A percentile compares a stretch with the other conserved stretches of the same genome.
Conservation (phyloP, 345 rosid species). For the Syzygium jambos region DNA sequence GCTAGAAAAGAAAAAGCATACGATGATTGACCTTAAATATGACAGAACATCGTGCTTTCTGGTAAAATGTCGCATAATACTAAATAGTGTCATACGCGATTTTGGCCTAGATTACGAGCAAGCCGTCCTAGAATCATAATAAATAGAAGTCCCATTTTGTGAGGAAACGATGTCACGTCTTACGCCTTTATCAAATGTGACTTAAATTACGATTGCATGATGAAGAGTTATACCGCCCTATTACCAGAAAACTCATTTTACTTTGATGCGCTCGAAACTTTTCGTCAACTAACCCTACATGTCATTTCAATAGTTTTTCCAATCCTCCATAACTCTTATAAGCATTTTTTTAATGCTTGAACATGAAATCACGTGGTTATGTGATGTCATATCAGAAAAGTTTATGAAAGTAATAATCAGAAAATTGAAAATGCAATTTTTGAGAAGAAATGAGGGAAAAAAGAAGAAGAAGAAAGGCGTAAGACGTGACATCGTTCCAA, state of each 20-base stretch:
- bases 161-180: not conserved
- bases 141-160: not conserved
- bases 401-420: not conserved
- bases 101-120: not conserved
- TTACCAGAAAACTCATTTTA: too few relatives aligned
- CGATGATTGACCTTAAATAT: not conserved
- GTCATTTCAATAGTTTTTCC: not conserved
- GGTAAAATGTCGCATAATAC: not conserved
- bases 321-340: not conserved
- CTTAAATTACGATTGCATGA: not conserved
- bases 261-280: not conserved
- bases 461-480: not conserved
- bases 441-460: too few relatives aligned
- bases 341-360: not conserved
- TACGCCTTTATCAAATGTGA: not conserved
- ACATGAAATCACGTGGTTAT: not conserved
- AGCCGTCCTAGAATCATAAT: not conserved
- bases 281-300: not conserved
- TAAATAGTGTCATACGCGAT: not conserved
- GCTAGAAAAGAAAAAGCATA: not conserved
- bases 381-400: not conserved
- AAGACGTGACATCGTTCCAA: too few relatives aligned
- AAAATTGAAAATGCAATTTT: not conserved
- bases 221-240: not conserved
- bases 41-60: not conserved